Base-by-base conservation (phyloP, 1,139 yeast species). In the Scheffersomyces insectosa region DNA sequence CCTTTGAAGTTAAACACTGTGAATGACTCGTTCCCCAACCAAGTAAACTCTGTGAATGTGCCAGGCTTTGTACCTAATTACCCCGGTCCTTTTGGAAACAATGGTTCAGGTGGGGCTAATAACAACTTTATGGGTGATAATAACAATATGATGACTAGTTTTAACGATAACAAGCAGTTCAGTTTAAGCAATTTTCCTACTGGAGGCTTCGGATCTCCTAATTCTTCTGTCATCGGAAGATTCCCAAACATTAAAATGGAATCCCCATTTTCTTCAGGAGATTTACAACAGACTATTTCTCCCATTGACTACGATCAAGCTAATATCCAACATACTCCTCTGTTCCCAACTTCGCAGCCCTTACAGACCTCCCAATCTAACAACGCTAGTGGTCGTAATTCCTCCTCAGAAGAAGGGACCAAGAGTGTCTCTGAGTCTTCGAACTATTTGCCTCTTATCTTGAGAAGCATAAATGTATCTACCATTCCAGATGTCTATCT, bases 401-500 rank as follows among this genome's bases (percentile, higher is more conserved):
- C 16, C 8, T 29, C 38, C 15, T 29, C 13, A 12, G 31, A 27
- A 36, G 23, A 29, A 2, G 31, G 15, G n/a, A 8, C 16, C 15
- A 48, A 44, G 14, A 42, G 44, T 9, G 51, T 57, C 5, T 52
- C 65, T 1, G 78, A 72, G 42, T 66, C 78, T 0, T 66, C 77
- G 1, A 83, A 82, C 51, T 81, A 82, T 56, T 60, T 84, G 32
- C 90, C 89, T 1, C 79, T 85, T 57, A 70, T 85, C 14, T 59
- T 85, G 33, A 63, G 90, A 44, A 80, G 83, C 37, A 77, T 84
- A 45, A 82, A 86, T 30, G 69, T 83, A 0, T 68, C 75, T 32
- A 76, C 85, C 0, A 79, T 85, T 11, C 90, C 91, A 0, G 66
- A 68, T 12, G 56, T 61, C 11, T 82, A 79, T 48, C 61, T 80